phyloP scores from a whole-genome alignment of 2,329 filamentous ascomycete species.

The Cladosporium austrohemisphaericum region DNA sequence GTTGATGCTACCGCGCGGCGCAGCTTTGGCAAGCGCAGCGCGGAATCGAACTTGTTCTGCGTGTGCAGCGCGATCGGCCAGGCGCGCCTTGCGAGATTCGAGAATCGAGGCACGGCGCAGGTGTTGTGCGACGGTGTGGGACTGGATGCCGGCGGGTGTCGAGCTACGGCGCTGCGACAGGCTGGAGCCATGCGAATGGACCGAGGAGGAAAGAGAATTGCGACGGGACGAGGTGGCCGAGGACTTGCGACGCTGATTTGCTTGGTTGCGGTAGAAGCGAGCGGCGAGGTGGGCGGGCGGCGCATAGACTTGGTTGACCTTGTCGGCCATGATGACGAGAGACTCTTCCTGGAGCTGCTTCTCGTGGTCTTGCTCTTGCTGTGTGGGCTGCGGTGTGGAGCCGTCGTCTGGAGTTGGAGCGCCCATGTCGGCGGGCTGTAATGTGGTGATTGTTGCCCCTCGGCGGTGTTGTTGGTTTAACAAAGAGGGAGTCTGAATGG shows the following conservation, averaged over 20 bases:
- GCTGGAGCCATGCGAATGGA: constrained; percentile 66
- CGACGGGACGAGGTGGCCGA: constrained; percentile 75
- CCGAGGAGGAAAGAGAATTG: constrained; percentile 75
- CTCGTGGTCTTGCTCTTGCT: background rate
- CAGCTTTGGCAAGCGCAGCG: constrained; percentile 69
- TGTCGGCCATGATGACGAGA: constrained; percentile 15
- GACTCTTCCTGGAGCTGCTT: constrained; percentile 9
- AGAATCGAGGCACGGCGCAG: constrained; percentile 75
- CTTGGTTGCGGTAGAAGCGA: constrained; percentile 64
- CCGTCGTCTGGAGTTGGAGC: constrained; percentile 7
- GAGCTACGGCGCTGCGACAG: constrained; percentile 49
- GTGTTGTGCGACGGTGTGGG: constrained; percentile 74
- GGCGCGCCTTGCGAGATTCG: constrained; percentile 72
- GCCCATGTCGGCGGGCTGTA: constrained; percentile 2
- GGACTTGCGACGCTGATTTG: constrained; percentile 63
- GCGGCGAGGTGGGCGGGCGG: constrained; percentile 75
- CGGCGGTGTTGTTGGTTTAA: constrained; percentile 4
- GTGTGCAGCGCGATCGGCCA: constrained; percentile 76
- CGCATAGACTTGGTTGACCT: constrained; percentile 44
- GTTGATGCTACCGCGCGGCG: constrained; percentile 54
- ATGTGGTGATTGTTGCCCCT: background rate
- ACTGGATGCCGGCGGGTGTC: constrained; percentile 50
- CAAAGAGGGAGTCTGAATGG: constrained; percentile 1
- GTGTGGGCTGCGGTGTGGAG: background rate
- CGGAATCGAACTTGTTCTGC: constrained; percentile 77